Evolutionary conservation across 2,329 filamentous ascomycete genomes (phyloP).

Genomic region (Aspergillus vadensis): DNA sequence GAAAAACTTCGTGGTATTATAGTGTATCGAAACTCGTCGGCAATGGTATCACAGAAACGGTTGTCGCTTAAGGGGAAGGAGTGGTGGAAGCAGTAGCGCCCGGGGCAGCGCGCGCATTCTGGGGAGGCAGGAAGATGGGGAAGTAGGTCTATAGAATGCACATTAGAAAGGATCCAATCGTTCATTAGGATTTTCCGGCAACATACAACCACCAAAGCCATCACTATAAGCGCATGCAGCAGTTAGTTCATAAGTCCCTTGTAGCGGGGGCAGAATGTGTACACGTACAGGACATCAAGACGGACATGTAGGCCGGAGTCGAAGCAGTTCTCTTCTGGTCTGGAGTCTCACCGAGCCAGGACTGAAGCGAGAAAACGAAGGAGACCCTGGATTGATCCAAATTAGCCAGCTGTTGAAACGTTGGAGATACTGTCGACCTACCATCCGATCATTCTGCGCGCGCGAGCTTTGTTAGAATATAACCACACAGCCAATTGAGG

Average conservation of each 20-base stretch:
- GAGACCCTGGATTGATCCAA: conserved; percentile 42
- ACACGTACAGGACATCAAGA: conserved; percentile 74
- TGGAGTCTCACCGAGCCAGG: conserved; percentile 52
- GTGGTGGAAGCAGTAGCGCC: conserved; percentile 54
- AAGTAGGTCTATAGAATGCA: conserved; percentile 58
- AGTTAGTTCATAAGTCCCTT: conserved; percentile 16
- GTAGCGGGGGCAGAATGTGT: background rate
- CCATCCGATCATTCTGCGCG: conserved; percentile 64
- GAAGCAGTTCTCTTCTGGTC: conserved; percentile 59
- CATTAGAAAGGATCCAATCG: conserved; percentile 15
- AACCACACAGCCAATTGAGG: background rate
- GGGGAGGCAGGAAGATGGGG: conserved; percentile 64
- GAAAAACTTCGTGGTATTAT: background rate
- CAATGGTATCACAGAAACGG: conserved; percentile 9
- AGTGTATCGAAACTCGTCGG: background rate
- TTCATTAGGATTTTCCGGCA: conserved; percentile 12
- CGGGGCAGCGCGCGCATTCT: conserved; percentile 34
- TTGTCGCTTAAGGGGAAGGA: conserved; percentile 18
- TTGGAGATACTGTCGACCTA: conserved; percentile 33
- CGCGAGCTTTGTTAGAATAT: conserved; percentile 16
- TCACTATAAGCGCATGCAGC: conserved; percentile 48
- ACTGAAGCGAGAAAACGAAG: conserved; percentile 51
- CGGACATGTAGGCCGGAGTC: conserved; percentile 73
- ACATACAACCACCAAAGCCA: conserved; percentile 59
- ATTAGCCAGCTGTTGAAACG: conserved; percentile 20